Conservation (phyloP, 208 protist genomes). For the Trypanosoma caninum region DNA sequence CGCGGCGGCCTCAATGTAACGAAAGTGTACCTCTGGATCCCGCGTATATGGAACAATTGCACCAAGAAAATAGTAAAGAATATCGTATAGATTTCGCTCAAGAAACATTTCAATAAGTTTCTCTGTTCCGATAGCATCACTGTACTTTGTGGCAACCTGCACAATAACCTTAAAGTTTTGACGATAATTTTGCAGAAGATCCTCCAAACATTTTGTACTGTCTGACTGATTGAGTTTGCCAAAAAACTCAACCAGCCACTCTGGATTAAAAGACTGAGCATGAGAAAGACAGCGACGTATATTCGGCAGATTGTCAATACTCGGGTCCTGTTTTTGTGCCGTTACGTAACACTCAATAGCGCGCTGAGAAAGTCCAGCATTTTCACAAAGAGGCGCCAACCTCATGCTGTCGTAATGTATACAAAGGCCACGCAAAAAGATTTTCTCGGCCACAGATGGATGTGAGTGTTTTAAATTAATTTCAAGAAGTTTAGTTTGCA, state of each 20-base stretch:
- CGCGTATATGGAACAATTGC: slow-evolving; percentile 95
- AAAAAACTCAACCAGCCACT: slow-evolving; percentile 97
- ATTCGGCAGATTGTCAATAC: slow-evolving; percentile 92
- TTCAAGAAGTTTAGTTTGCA: slow-evolving; percentile 99
- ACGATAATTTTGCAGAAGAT: slow-evolving; percentile 95
- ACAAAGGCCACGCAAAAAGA: slow-evolving; percentile 97
- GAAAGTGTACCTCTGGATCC: slow-evolving; percentile 98
- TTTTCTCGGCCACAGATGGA: slow-evolving; percentile 97
- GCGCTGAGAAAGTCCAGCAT: slow-evolving; percentile 95
- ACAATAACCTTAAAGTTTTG: slow-evolving; percentile 98
- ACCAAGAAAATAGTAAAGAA: slow-evolving; percentile 97
- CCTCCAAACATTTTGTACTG: slow-evolving; percentile 95
- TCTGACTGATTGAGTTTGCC: slow-evolving; percentile 95
- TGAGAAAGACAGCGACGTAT: slow-evolving; percentile 98
- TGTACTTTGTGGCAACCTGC: slow-evolving; percentile 98
- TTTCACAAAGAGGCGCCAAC: slow-evolving; percentile 98
- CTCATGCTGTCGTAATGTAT: slow-evolving; percentile 96
- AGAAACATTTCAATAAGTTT: slow-evolving; percentile 97
- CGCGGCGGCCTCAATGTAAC: slow-evolving; percentile 99
- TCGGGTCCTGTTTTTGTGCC: slow-evolving; percentile 69
- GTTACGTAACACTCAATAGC: slow-evolving; percentile 98
- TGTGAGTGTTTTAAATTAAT: slow-evolving; percentile 98
- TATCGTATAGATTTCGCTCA: slow-evolving; percentile 95
- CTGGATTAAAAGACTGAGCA: slow-evolving; percentile 90
- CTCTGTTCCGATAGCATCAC: slow-evolving; percentile 92